Evolutionary conservation across 1,284 basidiomycete species (phyloP).

Genomic region (Ceratobasidium theobromae): DNA sequence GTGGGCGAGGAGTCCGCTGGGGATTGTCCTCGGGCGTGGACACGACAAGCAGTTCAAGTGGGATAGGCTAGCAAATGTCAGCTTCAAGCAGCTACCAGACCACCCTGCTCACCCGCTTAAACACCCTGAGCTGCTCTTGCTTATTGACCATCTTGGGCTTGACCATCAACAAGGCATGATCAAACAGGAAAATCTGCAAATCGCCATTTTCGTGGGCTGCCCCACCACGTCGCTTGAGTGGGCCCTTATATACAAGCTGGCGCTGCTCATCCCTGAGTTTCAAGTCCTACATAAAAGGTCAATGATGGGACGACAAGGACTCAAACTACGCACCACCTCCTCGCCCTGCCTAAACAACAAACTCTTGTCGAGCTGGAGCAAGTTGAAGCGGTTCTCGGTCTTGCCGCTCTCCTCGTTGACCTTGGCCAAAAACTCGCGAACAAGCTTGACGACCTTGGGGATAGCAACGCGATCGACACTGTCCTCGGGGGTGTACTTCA

Average conservation of each 20-base stretch:
- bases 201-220: conserved; percentile 80
- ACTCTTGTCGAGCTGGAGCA: conserved; percentile 87
- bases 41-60: conserved; percentile 88
- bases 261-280: conserved; percentile 83
- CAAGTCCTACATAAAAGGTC: conserved; percentile 61
- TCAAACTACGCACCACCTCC: conserved; percentile 76
- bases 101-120: conserved; percentile 86
- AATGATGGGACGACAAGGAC: no score
- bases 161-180: conserved; percentile 94
- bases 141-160: conserved; percentile 76
- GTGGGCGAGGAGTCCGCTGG: conserved; percentile 29
- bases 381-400: conserved; percentile 91
- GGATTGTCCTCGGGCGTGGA: conserved; percentile 71
- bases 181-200: conserved; percentile 92
- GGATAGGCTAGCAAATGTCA: conserved; percentile 75
- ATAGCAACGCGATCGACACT: conserved; percentile 83
- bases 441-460: conserved; percentile 75
- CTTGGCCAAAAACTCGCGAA: conserved; percentile 82
- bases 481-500: conserved; percentile 91
- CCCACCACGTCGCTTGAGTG: conserved; percentile 84
- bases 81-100: no score
- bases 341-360: conserved; percentile 84
- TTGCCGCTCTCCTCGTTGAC: conserved; percentile 93
- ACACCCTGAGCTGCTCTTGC: conserved; percentile 91
- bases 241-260: conserved; percentile 93